Evolutionary conservation across 2,329 filamentous ascomycete genomes (phyloP), one percentile per base, ranked within the genome.

Genomic region (Penicillium frequentans): DNA sequence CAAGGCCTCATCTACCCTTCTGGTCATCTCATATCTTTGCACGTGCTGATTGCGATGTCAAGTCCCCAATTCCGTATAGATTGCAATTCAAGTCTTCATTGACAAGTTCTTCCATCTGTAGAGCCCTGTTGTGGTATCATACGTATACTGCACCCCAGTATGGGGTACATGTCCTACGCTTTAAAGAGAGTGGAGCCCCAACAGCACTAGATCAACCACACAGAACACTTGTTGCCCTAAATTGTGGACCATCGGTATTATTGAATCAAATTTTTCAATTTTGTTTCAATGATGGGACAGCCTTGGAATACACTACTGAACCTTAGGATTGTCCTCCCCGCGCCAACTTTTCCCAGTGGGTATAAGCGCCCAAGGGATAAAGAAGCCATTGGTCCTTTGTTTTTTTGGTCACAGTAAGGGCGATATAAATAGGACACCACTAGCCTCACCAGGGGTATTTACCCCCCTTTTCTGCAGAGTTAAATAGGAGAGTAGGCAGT

Each of bases 41-140:
- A 33, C 37, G 48, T 57, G 21, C 49, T 35, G 14, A 37, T 42
- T 31, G 55, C 52, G 43, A 49, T 43, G 39, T 43, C 26, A 42
- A 23, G n/a, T 42, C 27, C 44, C 46, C 33, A 23, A 14, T 26
- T 55, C 44, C 52, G 49, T 55, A 63, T 65, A 65, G 63, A 65
- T 55, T 65, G 63, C 61, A 65, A 61, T 62, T 54, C 55, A 21
- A 58, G 61, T 59, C 61, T 63, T 64, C 60, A 51, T 61, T 61
- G 60, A 65, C 62, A 11, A 23, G 9, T 47, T 49, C 33, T 27
- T 5, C 39, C 19, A 9, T 10, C 9, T 39, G n/a, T n/a, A 39
- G n/a, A 39, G 5, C 8, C 16, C 13, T 16, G 31, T 1, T 39
- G 35, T 19, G 35, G 35, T 39, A 19, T 4, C 9, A 39, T 4